A percentile compares a stretch with the other conserved stretches of the same genome.
Evolutionary conservation across 805 yeast species (phyloP).

Genomic region (Kuraishia hungarica): DNA sequence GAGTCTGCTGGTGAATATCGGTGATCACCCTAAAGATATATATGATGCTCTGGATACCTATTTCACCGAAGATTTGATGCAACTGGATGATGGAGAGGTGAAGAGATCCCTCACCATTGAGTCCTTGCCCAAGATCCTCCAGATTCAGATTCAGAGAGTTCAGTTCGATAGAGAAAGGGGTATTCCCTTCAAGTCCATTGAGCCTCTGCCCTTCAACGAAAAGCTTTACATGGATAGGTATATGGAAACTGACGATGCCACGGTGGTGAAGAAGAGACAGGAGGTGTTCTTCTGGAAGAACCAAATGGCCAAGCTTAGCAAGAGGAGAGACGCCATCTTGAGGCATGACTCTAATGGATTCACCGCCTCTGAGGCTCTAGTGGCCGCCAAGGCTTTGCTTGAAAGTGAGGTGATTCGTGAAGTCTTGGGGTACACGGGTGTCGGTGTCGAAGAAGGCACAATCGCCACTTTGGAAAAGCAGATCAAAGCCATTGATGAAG

Average conservation of each 20-base stretch:
- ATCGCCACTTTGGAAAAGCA: constrained; percentile 38
- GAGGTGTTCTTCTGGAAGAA: constrained; percentile 59
- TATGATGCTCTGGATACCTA: constrained; percentile 87
- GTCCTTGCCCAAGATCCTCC: constrained; percentile 72
- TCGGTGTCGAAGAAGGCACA: constrained; percentile 35
- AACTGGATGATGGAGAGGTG: constrained; percentile 64
- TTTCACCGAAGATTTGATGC: constrained; percentile 66
- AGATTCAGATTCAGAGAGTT: constrained; percentile 90
- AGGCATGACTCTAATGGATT: constrained; percentile 41
- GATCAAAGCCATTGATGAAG: constrained; percentile 36
- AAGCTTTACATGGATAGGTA: constrained; percentile 82
- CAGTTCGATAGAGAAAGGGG: constrained; percentile 71
- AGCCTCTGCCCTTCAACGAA: constrained; percentile 75
- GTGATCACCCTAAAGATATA: constrained; percentile 80
- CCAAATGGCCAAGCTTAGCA: constrained; percentile 35
- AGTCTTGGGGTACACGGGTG: constrained; percentile 23
- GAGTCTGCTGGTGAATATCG: constrained; percentile 76
- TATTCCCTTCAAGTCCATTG: constrained; percentile 74
- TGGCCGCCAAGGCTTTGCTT: constrained; percentile 50
- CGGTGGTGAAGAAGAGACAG: constrained; percentile 40
- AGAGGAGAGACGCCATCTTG: constrained; percentile 32
- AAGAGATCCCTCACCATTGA: constrained; percentile 65
- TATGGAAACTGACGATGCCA: constrained; percentile 56
- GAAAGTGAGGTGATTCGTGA: constrained; percentile 29
- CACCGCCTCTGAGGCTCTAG: constrained; percentile 41